Evolutionary conservation across 2,329 filamentous ascomycete genomes (phyloP).

Genomic region (Claviceps cyperi): DNA sequence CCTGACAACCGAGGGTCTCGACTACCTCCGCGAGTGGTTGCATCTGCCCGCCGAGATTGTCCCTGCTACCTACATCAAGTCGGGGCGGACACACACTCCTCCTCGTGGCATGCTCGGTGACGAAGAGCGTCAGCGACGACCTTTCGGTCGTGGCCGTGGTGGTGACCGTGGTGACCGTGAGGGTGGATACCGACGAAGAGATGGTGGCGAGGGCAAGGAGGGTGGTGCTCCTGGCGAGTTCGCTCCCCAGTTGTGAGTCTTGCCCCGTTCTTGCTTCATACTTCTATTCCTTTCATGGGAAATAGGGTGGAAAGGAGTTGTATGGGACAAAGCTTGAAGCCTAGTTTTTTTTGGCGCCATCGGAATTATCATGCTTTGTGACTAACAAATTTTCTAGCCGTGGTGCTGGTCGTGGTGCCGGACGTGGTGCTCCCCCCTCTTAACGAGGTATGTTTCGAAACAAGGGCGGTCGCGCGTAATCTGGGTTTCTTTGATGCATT

Average conservation of each 20-base stretch:
- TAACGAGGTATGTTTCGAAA: slow-evolving; percentile 28
- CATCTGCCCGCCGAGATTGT: slow-evolving; percentile 99
- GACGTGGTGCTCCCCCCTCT: slow-evolving; percentile 58
- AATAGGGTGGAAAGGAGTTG: too few species aligned
- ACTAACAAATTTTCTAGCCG: slow-evolving; percentile 37
- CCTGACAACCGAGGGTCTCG: slow-evolving; percentile 96
- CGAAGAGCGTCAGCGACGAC: slow-evolving; percentile 64
- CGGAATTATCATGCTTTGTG: not conserved
- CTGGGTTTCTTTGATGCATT: too few species aligned
- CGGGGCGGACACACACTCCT: slow-evolving; percentile 96
- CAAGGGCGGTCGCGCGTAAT: too few species aligned
- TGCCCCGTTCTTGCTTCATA: not conserved
- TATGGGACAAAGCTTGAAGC: not conserved
- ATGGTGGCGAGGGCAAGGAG: slow-evolving; percentile 78
- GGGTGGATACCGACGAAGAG: slow-evolving; percentile 85
- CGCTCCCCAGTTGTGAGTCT: slow-evolving; percentile 70
- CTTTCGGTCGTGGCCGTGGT: slow-evolving; percentile 67
- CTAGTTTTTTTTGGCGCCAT: not conserved
- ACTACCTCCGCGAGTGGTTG: slow-evolving; percentile 99
- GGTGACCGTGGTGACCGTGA: slow-evolving; percentile 62
- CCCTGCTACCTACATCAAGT: slow-evolving; percentile 99
- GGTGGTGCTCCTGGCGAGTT: slow-evolving; percentile 85
- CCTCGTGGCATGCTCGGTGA: slow-evolving; percentile 98
- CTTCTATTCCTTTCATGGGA: not conserved
- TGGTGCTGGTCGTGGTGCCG: slow-evolving; percentile 70